Evolutionary conservation across 2,329 filamentous ascomycete species (phyloP).

Genomic region (Fusarium pseudoanthophilum): DNA sequence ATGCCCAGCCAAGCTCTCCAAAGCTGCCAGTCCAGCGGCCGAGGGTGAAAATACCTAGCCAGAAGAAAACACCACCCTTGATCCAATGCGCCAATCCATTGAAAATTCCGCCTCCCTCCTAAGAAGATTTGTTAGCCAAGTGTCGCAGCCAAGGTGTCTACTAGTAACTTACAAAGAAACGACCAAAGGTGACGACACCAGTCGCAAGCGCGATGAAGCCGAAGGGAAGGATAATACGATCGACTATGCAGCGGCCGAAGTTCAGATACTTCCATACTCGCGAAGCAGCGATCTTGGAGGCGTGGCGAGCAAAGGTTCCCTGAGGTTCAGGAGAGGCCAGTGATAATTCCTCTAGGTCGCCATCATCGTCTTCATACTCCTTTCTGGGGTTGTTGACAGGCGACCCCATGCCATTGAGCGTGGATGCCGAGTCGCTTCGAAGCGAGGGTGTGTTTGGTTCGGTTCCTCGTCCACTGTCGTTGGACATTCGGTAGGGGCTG

Average conservation of each 20-base stretch:
- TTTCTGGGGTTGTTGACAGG: constrained; percentile 53
- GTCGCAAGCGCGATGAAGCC: constrained; percentile 79
- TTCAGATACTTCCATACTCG: constrained; percentile 68
- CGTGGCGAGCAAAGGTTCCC: constrained; percentile 62
- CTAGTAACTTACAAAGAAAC: constrained; percentile 78
- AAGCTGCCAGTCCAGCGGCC: constrained; percentile 93
- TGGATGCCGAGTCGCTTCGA: constrained; percentile 72
- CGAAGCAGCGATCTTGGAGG: constrained; percentile 66
- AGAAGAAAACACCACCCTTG: constrained; percentile 95
- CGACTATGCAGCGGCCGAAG: constrained; percentile 73
- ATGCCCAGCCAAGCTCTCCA: constrained; percentile 91
- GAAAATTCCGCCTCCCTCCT: constrained; percentile 78
- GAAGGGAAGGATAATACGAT: constrained; percentile 80
- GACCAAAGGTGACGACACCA: constrained; percentile 80
- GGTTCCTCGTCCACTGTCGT: constrained; percentile 80
- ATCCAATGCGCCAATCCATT: constrained; percentile 92
- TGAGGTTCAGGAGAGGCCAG: constrained; percentile 52
- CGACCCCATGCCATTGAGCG: constrained; percentile 56
- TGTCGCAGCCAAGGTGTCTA: neutral
- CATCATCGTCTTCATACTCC: constrained; percentile 63
- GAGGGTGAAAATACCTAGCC: constrained; percentile 87
- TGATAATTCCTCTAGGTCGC: constrained; percentile 50
- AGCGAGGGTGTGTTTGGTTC: constrained; percentile 75
- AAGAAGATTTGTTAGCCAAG: constrained; percentile 1
- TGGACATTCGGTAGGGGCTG: constrained; percentile 65